phyloP scores from a whole-genome alignment of 345 rosid species.

The Salix arbutifolia region DNA sequence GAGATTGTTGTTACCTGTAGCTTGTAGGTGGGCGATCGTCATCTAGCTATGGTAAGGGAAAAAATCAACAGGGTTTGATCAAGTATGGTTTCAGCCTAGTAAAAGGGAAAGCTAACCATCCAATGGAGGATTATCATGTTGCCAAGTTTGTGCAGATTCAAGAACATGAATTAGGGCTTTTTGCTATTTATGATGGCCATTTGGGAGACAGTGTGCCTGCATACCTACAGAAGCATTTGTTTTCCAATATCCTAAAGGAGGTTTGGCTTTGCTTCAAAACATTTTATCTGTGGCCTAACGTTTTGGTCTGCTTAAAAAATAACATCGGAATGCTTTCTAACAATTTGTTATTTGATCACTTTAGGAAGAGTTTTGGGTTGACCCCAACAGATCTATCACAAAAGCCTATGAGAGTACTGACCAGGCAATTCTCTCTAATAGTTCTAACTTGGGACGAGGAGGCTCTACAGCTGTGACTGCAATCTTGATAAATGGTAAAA shows the following conservation, averaged over 20 bases:
- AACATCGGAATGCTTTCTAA: slow-evolving; percentile 9
- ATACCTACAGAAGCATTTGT: slow-evolving; percentile 64
- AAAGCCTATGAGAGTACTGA: slow-evolving; percentile 71
- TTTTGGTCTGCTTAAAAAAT: not conserved
- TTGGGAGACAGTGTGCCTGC: slow-evolving; percentile 61
- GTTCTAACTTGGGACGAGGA: slow-evolving; percentile 61
- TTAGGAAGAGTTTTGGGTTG: slow-evolving; percentile 65
- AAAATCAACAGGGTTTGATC: slow-evolving; percentile 39
- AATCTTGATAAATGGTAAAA: slow-evolving; percentile 47
- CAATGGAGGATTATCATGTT: slow-evolving; percentile 82
- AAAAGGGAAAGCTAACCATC: slow-evolving; percentile 63
- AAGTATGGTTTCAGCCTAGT: slow-evolving; percentile 61
- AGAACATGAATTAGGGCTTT: slow-evolving; percentile 60
- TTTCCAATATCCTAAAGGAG: slow-evolving; percentile 60
- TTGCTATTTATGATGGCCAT: slow-evolving; percentile 78
- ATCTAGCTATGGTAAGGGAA: slow-evolving; percentile 59
- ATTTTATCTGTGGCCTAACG: slow-evolving; percentile 1
- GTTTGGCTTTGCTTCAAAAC: slow-evolving; percentile 28
- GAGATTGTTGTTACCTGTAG: slow-evolving; percentile 23
- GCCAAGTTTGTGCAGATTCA: slow-evolving; percentile 49
- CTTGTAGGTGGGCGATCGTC: slow-evolving; percentile 50
- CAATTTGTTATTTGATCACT: slow-evolving; percentile 9
- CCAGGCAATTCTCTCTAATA: slow-evolving; percentile 53
- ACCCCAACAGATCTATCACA: slow-evolving; percentile 48
- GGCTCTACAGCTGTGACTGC: slow-evolving; percentile 85